Conservation (phyloP, 306 rosid genomes). For the Cotoneaster glaucophyllus region DNA sequence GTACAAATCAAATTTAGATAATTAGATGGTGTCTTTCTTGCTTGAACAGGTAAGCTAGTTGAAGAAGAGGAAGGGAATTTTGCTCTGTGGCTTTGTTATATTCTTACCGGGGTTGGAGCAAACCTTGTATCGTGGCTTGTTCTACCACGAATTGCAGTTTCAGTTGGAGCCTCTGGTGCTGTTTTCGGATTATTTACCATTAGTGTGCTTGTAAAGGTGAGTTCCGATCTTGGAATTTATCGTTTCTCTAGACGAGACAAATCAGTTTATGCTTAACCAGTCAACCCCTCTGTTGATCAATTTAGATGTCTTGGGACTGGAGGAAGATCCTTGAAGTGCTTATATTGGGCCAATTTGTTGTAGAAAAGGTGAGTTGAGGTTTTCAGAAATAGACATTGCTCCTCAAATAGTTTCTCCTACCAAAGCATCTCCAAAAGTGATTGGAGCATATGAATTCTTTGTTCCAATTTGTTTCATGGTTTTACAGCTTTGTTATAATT, state of each 20-base stretch:
- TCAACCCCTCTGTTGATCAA: slow-evolving; percentile 1
- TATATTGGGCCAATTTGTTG: slow-evolving; percentile 87
- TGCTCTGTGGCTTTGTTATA: slow-evolving; percentile 86
- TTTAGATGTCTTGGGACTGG: slow-evolving; percentile 98
- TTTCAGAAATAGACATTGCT: background rate
- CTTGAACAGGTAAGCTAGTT: slow-evolving; percentile 72
- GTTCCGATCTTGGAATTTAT: slow-evolving; percentile 2
- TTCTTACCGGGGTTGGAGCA: slow-evolving; percentile 87
- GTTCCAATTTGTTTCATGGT: background rate
- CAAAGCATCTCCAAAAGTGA: background rate
- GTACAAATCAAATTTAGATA: background rate
- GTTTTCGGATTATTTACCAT: slow-evolving; percentile 87
- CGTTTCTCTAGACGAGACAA: background rate
- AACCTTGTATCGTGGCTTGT: slow-evolving; percentile 90
- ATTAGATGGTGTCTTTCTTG: slow-evolving; percentile 6
- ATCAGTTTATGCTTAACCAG: background rate
- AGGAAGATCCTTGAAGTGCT: slow-evolving; percentile 98
- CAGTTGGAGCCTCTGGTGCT: slow-evolving; percentile 98
- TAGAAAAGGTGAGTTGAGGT: slow-evolving; percentile 62
- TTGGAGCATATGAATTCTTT: background rate
- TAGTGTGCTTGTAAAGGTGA: slow-evolving; percentile 87
- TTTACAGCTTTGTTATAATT: background rate
- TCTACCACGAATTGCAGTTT: slow-evolving; percentile 84
- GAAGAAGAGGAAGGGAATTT: slow-evolving; percentile 98
- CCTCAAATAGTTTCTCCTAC: background rate